Evolutionary conservation across 352 stramenopile genomes (phyloP), one percentile per base, ranked within the genome.

Genomic region (Globisporangium carolinianum): DNA sequence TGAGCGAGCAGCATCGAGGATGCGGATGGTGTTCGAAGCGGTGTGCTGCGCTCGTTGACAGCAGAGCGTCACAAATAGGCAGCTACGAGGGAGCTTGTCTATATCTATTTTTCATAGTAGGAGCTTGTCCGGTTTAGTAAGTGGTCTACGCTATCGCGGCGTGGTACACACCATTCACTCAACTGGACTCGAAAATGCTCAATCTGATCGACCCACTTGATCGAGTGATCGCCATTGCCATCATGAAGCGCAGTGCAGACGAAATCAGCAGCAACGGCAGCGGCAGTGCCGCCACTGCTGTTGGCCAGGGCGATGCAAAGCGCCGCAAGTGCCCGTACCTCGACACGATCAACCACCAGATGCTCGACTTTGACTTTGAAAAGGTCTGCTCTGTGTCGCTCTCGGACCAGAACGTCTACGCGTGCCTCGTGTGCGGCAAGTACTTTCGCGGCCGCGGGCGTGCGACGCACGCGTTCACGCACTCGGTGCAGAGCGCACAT

Each of bases 361-460:
- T 98, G 52, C 80, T 99, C 45, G 97, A 99, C 71, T 99, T 99
- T 73, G 97, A 99, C 77, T 98, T 99, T 57, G 95, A 99, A 72
- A 98, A 98, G 62, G 80, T 97, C 3, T 98, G 97, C 79, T 98
- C 89, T 51, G 75, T 99, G 41, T 97, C 90, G 18, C 76, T 99
- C 38, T 95, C 86, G 17, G 96, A 98, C 62, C 85, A 98, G 47
- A 98, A 99, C 73, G 96, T 99, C 24, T 99, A 99, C 72, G 89
- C 83, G 17, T 99, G 97, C 72, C 85, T 99, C 9, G 96, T 99
- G 14, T 99, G 97, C 66, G 97, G 97, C 59, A 98, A 98, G 66
- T 99, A 98, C 75, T 99, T 99, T 68, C 91, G 98, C 47, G 97
- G 97, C 39, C 76, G 87, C 51, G 94, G 95, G 54, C 76, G 81